Percentiles rank a stretch among this genome's conserved stretches.
Evolutionary conservation across 345 rosid genomes (phyloP).

Genomic region (Kandelia obovata): DNA sequence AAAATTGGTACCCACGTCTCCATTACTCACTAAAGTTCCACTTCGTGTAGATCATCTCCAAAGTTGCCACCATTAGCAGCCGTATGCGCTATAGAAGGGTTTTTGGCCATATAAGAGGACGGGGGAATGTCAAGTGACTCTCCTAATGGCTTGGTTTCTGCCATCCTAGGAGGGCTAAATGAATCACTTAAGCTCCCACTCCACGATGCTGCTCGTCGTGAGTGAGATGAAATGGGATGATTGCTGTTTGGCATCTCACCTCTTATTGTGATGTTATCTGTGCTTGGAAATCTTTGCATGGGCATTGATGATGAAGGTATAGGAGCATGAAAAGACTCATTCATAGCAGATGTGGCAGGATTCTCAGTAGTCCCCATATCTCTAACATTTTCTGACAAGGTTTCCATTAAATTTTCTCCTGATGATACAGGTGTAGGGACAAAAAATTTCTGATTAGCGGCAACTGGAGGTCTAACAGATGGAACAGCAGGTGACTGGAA

Average conservation of each 20-base stretch:
- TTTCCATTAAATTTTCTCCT: conserved; percentile 43
- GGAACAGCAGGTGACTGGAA: conserved; percentile 69
- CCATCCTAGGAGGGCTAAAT: conserved; percentile 27
- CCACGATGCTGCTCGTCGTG: conserved; percentile 83
- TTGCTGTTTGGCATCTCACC: conserved; percentile 25
- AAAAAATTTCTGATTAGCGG: conserved; percentile 77
- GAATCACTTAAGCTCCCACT: conserved; percentile 61
- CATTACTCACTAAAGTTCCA: conserved; percentile 59
- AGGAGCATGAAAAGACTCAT: conserved; percentile 37
- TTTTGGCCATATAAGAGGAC: conserved; percentile 28
- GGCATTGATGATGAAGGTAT: conserved; percentile 32
- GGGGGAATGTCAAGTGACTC: conserved; percentile 39
- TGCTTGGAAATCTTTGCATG: conserved; percentile 64
- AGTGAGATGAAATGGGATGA: conserved; percentile 26
- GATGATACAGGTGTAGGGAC: conserved; percentile 57
- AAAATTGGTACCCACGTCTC: conserved; percentile 52
- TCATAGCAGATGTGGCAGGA: conserved; percentile 36
- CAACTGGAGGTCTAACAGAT: conserved; percentile 60
- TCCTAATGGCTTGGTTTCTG: conserved; percentile 34
- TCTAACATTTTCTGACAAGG: conserved; percentile 47
- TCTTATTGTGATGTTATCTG: conserved; percentile 48
- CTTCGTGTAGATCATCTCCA: conserved; percentile 88
- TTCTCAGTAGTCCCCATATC: conserved; percentile 35
- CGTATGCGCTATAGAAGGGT: conserved; percentile 6
- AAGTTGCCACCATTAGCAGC: conserved; percentile 6